phyloP scores from a whole-genome alignment of 106 monocot genomes.

The Triglochin maritima region DNA sequence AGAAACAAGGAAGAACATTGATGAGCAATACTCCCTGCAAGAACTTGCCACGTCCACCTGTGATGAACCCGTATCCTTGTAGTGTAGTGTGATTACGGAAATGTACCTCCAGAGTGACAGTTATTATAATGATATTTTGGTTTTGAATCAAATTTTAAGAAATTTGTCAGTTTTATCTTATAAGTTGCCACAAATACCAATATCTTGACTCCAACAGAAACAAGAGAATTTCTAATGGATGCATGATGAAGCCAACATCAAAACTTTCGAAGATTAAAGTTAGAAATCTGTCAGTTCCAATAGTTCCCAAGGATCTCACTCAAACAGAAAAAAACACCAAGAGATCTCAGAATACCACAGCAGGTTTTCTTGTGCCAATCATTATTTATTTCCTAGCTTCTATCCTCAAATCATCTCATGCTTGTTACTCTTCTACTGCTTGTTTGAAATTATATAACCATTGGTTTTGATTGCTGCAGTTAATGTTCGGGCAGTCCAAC shows the following conservation, averaged over 20 bases:
- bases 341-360: conserved; percentile 6
- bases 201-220: conserved; percentile 37
- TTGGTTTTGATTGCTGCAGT: conserved; percentile 22
- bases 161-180: too few species aligned
- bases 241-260: conserved; percentile 21
- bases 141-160: too few species aligned
- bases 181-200: not conserved
- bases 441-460: not conserved
- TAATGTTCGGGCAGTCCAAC: conserved; percentile 5
- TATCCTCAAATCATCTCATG: not conserved
- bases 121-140: too few species aligned
- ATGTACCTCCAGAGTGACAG: too few species aligned
- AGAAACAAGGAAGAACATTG: conserved; percentile 19
- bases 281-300: conserved; percentile 15
- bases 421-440: not conserved
- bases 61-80: conserved; percentile 54
- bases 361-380: conserved; percentile 23
- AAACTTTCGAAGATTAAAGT: conserved; percentile 42
- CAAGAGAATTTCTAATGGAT: conserved; percentile 38
- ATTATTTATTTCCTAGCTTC: not conserved
- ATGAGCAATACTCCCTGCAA: conserved; percentile 10
- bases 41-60: conserved; percentile 15
- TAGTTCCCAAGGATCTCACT: conserved; percentile 10
- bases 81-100: too few species aligned
- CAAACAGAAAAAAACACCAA: conserved; percentile 17